Conservation (phyloP, 768 basidiomycete genomes). For the Tricholoma sp. region DNA sequence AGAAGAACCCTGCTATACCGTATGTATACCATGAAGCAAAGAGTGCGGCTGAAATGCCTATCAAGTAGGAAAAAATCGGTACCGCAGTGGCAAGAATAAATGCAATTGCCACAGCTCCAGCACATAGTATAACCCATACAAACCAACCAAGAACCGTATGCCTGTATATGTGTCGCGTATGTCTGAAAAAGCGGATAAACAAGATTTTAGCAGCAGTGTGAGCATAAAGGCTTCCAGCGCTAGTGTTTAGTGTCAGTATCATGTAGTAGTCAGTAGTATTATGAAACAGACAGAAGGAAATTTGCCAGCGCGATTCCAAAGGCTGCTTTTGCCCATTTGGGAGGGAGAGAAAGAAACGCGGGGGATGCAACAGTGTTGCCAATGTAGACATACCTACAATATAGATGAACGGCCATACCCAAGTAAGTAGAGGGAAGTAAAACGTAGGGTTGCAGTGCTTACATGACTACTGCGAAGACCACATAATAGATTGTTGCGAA, state of each 20-base stretch:
- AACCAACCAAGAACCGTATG: constrained; percentile 49
- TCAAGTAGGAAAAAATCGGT: constrained; percentile 51
- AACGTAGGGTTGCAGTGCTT: constrained; percentile 7
- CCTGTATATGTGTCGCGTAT: constrained; percentile 41
- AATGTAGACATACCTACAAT: constrained; percentile 30
- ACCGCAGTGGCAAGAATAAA: constrained; percentile 46
- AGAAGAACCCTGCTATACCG: constrained; percentile 50
- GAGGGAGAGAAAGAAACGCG: constrained; percentile 41
- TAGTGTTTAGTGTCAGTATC: no score
- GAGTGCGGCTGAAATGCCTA: constrained; percentile 46
- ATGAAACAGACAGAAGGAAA: constrained; percentile 45
- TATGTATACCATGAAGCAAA: constrained; percentile 61
- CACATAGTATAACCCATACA: constrained; percentile 40
- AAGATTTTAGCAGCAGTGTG: constrained; percentile 52
- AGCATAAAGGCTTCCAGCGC: constrained; percentile 27
- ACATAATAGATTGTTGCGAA: constrained; percentile 48
- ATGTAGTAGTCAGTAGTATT: no score
- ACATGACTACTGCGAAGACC: constrained; percentile 37
- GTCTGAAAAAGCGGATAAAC: constrained; percentile 47
- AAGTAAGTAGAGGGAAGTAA: not conserved
- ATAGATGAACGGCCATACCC: constrained; percentile 1
- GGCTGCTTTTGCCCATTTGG: constrained; percentile 43
- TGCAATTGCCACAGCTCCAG: constrained; percentile 33
- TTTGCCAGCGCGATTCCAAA: constrained; percentile 47
- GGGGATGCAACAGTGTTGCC: constrained; percentile 44